Percentiles rank a stretch among this genome's conserved stretches.
Conservation (phyloP, 176 grass and related monocot genomes). For the Rhynchospora breviuscula region DNA sequence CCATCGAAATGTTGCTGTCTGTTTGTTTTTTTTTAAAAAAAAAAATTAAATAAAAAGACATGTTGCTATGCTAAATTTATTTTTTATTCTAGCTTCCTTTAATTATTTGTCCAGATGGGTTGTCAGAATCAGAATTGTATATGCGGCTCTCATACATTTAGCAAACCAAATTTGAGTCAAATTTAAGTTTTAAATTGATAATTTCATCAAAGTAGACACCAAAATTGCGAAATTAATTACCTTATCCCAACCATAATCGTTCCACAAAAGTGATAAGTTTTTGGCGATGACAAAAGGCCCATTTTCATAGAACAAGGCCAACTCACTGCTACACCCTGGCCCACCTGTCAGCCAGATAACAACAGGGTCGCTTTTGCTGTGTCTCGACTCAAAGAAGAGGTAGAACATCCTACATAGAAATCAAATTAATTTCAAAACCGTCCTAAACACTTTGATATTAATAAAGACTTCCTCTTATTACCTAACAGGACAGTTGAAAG, state of each 20-base stretch:
- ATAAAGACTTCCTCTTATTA: too few species aligned
- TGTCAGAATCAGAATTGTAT: too few species aligned
- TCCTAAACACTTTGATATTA: background rate
- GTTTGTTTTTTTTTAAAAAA: too few species aligned
- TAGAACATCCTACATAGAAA: conserved; percentile 76
- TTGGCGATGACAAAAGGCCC: conserved; percentile 72
- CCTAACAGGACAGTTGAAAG: background rate
- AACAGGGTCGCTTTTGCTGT: conserved; percentile 65
- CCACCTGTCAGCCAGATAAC: conserved; percentile 98
- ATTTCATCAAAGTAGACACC: background rate
- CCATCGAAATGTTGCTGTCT: background rate
- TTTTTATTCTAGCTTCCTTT: background rate
- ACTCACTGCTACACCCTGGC: conserved; percentile 94
- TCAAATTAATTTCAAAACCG: background rate
- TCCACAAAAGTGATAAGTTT: conserved; percentile 88
- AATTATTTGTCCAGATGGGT: background rate
- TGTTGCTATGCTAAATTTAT: too few species aligned
- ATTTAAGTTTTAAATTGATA: background rate
- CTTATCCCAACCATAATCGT: conserved; percentile 89
- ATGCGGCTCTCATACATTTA: too few species aligned
- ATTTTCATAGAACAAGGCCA: conserved; percentile 98
- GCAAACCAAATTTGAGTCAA: too few species aligned
- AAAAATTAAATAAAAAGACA: too few species aligned
- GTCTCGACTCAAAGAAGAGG: conserved; percentile 93
- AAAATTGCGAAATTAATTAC: conserved; percentile 11